These are phyloP conservation scores for Santalum album DNA, from an alignment of 164 flowering plant genomes.

Conservation along the genomic window DNA sequence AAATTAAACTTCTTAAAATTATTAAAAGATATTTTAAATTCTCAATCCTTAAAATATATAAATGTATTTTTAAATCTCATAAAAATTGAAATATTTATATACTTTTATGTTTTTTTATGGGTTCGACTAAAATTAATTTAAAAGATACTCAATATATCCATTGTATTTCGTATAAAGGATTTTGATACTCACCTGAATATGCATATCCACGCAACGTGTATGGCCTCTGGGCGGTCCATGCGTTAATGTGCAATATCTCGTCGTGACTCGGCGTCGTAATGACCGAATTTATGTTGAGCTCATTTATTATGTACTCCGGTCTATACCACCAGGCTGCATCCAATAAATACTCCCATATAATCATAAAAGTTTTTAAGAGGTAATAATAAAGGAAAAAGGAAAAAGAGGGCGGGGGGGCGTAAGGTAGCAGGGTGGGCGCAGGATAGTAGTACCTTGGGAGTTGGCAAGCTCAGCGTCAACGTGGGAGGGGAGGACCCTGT, in stretches of 20 bases:
- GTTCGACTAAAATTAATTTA: too few species aligned
- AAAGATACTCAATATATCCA: background rate
- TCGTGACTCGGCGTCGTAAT: conserved; percentile 88
- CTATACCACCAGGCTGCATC: conserved; percentile 97
- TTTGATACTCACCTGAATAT: conserved; percentile 62
- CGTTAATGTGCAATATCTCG: conserved; percentile 77
- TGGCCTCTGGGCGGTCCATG: conserved; percentile 70
- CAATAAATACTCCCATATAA: too few species aligned
- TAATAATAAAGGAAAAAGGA: too few species aligned
- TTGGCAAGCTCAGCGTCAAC: conserved; percentile 93
- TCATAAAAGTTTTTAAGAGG: too few species aligned
- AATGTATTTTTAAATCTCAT: too few species aligned
- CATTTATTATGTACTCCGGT: conserved; percentile 89
- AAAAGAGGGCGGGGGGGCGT: too few species aligned
- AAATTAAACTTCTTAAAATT: too few species aligned
- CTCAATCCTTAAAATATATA: too few species aligned
- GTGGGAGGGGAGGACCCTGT: conserved; percentile 80
- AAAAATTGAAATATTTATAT: too few species aligned
- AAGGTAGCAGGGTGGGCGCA: background rate
- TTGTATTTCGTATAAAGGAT: background rate
- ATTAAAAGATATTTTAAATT: too few species aligned
- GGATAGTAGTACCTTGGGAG: conserved; percentile 55
- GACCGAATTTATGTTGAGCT: conserved; percentile 89
- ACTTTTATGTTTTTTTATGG: too few species aligned
- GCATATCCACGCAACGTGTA: conserved; percentile 83